phyloP scores from a whole-genome alignment of 2,329 filamentous ascomycete genomes.

The Fonsecaea erecta region DNA sequence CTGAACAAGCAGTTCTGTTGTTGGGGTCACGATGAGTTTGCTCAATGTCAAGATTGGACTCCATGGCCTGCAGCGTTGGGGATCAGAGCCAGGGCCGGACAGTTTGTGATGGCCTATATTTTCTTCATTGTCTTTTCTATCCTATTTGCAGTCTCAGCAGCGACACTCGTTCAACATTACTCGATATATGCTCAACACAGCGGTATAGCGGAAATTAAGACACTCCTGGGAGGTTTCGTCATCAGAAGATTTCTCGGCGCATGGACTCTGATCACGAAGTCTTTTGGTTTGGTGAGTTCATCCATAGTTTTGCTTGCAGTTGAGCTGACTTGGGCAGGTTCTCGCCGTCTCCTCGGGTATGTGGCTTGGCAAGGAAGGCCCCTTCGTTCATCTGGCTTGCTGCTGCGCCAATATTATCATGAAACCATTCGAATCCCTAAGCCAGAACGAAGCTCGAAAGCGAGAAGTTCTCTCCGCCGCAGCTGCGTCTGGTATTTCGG shows the following conservation, averaged over 20 bases:
- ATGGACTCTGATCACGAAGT: slow-evolving; percentile 91
- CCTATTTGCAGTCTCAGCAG: slow-evolving; percentile 76
- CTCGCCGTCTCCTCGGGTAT: slow-evolving; percentile 90
- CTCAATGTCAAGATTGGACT: slow-evolving; percentile 84
- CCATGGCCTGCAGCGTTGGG: slow-evolving; percentile 80
- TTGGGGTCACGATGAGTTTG: slow-evolving; percentile 80
- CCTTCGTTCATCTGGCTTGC: slow-evolving; percentile 92
- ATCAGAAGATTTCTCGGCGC: slow-evolving; percentile 83
- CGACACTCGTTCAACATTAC: slow-evolving; percentile 79
- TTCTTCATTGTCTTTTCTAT: slow-evolving; percentile 84
- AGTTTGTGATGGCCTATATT: slow-evolving; percentile 83
- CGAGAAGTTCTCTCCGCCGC: slow-evolving; percentile 91
- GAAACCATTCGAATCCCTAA: slow-evolving; percentile 81
- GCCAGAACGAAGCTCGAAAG: slow-evolving; percentile 89
- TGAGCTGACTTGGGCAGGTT: slow-evolving; percentile 61
- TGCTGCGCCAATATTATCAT: slow-evolving; percentile 95
- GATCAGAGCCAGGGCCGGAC: slow-evolving; percentile 67
- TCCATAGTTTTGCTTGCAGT: slow-evolving; percentile 13
- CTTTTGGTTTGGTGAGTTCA: slow-evolving; percentile 73
- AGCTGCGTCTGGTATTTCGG: slow-evolving; percentile 87
- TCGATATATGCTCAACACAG: slow-evolving; percentile 89
- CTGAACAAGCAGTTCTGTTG: slow-evolving; percentile 92
- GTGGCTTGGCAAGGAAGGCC: slow-evolving; percentile 96
- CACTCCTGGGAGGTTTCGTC: slow-evolving; percentile 88
- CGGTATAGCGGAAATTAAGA: slow-evolving; percentile 98